phyloP scores from a whole-genome alignment of 2,329 filamentous ascomycete genomes.

The Tetracladium maxilliforme region DNA sequence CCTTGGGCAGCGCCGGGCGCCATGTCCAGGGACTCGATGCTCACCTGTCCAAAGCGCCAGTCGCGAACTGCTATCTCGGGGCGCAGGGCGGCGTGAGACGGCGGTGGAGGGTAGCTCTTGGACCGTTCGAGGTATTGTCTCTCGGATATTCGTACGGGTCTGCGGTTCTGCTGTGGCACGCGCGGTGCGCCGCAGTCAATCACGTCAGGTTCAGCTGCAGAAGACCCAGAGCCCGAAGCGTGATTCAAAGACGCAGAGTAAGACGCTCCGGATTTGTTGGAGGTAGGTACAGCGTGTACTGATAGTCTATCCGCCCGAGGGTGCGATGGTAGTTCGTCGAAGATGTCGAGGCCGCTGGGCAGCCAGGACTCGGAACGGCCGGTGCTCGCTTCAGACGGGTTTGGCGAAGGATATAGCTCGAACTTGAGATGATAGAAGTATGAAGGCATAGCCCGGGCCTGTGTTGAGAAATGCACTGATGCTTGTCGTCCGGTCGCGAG shows the following conservation, averaged over 20 bases:
- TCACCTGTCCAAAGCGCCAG: conserved; percentile 70
- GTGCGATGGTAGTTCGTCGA: conserved; percentile 4
- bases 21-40: conserved; percentile 72
- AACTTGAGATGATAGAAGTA: conserved; percentile 55
- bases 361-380: conserved; percentile 17
- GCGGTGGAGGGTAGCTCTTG: conserved; percentile 25
- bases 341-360: conserved; percentile 26
- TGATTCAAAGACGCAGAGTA: not conserved
- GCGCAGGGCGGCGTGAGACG: too few relatives aligned
- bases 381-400: too few relatives aligned
- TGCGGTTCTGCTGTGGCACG: conserved; percentile 18
- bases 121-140: conserved; percentile 23
- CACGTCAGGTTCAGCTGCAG: conserved; percentile 13
- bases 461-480: not conserved
- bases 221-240: not conserved
- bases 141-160: conserved; percentile 7
- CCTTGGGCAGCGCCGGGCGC: conserved; percentile 15
- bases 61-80: conserved; percentile 39
- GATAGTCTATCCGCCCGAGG: not conserved
- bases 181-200: conserved; percentile 34
- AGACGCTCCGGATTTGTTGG: not conserved
- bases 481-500: too few relatives aligned
- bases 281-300: too few relatives aligned
- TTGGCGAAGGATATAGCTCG: conserved; percentile 37
- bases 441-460: conserved; percentile 30